A percentile compares a stretch with the other conserved stretches of the same genome.
Conservation (phyloP, 73 alveolate species). For the Paraurostyla sp. region DNA sequence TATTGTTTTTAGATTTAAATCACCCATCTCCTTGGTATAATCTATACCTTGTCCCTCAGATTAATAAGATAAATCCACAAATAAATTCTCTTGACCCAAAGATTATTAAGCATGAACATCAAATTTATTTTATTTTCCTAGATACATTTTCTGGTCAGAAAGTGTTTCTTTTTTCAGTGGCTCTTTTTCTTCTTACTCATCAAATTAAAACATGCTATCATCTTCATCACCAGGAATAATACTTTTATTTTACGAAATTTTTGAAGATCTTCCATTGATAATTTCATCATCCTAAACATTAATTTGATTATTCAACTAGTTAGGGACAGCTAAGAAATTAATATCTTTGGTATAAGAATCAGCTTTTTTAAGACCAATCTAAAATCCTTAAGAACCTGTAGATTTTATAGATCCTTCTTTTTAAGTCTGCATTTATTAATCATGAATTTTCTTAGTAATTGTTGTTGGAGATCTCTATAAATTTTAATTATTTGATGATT, state of each 20-base stretch:
- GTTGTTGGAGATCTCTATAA: neutral
- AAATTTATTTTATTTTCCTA: neutral
- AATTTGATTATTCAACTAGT: too few species aligned
- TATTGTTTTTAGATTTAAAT: conserved; percentile 32
- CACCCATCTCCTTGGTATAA: conserved; percentile 43
- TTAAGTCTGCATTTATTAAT: neutral
- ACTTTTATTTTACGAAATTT: neutral
- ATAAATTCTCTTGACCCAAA: neutral
- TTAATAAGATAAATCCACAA: neutral
- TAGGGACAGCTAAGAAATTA: neutral
- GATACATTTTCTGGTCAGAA: neutral
- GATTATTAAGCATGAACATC: neutral
- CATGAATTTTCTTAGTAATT: neutral
- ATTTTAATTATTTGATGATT: neutral
- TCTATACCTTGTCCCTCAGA: neutral
- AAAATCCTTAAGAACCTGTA: conserved; percentile 5
- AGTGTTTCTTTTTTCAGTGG: neutral
- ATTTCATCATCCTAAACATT: too few species aligned
- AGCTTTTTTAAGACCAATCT: neutral
- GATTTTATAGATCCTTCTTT: neutral
- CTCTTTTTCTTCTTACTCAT: neutral
- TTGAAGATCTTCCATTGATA: neutral
- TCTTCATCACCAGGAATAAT: conserved; percentile 30
- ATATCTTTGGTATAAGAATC: neutral
- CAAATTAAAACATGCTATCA: conserved; percentile 19